phyloP scores from a whole-genome alignment of 2,329 filamentous ascomycete genomes.

The Niveomyces coronatus region DNA sequence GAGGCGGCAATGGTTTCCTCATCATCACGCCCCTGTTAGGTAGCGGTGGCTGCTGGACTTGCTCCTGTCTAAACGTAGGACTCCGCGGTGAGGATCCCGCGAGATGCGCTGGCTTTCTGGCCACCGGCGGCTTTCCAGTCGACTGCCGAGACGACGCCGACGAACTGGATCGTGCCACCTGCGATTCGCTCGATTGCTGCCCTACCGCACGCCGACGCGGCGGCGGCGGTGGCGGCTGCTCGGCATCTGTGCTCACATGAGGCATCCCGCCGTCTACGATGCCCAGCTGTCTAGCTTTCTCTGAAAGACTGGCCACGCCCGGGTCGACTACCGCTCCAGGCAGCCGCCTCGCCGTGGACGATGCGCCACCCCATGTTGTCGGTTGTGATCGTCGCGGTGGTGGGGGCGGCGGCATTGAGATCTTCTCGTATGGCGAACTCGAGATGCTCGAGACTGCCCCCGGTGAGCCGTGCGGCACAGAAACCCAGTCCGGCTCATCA shows the following conservation, averaged over 20 bases:
- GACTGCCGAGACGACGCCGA: conserved; percentile 20
- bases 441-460: conserved; percentile 47
- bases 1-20: conserved; percentile 2
- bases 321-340: too few relatives aligned
- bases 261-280: conserved; percentile 25
- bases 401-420: conserved; percentile 38
- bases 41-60: not conserved
- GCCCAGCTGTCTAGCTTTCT: conserved; percentile 34
- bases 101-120: conserved; percentile 52
- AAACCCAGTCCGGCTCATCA: conserved; percentile 78
- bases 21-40: conserved; percentile 1
- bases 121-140: conserved; percentile 38
- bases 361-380: not conserved
- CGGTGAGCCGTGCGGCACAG: conserved; percentile 38
- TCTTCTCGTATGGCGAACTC: conserved; percentile 48
- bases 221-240: conserved; percentile 18
- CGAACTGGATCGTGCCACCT: conserved; percentile 20
- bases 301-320: too few relatives aligned
- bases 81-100: conserved; percentile 18
- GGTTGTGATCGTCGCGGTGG: too few relatives aligned
- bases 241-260: not conserved
- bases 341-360: conserved; percentile 15
- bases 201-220: conserved; percentile 16
- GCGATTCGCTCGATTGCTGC: conserved; percentile 24
- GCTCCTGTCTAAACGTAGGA: conserved; percentile 15